phyloP scores from a whole-genome alignment of 108 stramenopile genomes.

The Nitzschia sp. region DNA sequence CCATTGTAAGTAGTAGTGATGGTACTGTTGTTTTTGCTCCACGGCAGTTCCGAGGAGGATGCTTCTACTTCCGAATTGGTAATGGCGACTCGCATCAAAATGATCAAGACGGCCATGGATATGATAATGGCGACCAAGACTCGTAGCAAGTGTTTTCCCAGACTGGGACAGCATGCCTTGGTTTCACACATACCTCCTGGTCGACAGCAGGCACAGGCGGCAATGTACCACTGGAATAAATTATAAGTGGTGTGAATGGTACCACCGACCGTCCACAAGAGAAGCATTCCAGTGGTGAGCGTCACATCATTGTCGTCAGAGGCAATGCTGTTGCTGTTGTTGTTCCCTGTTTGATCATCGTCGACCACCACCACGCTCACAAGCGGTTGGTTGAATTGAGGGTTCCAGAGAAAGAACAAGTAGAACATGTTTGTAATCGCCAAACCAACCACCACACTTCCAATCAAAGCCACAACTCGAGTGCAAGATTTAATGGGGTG shows the following conservation, averaged over 20 bases:
- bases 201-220: slow-evolving; percentile 73
- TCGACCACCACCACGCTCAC: slow-evolving; percentile 3
- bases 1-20: too few relatives aligned
- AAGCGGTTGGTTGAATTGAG: slow-evolving; percentile 29
- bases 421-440: slow-evolving; percentile 74
- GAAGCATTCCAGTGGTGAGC: slow-evolving; percentile 50
- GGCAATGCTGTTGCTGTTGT: too few relatives aligned
- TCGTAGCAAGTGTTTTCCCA: slow-evolving; percentile 50
- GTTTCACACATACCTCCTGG: slow-evolving; percentile 28
- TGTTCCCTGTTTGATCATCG: too few relatives aligned
- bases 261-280: slow-evolving; percentile 79
- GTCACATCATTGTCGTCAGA: background rate
- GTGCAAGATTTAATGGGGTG: slow-evolving; percentile 65
- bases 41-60: background rate
- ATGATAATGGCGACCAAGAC: slow-evolving; percentile 47
- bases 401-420: slow-evolving; percentile 48
- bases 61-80: slow-evolving; percentile 5
- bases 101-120: slow-evolving; percentile 46
- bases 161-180: slow-evolving; percentile 33
- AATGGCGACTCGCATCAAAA: slow-evolving; percentile 53
- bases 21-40: slow-evolving; percentile 10
- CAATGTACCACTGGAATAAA: slow-evolving; percentile 68
- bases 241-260: slow-evolving; percentile 67
- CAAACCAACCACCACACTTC: slow-evolving; percentile 72
- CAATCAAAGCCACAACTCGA: slow-evolving; percentile 69